Evolutionary conservation across 129 eudicot species (phyloP).

Genomic region (Centella asiatica): DNA sequence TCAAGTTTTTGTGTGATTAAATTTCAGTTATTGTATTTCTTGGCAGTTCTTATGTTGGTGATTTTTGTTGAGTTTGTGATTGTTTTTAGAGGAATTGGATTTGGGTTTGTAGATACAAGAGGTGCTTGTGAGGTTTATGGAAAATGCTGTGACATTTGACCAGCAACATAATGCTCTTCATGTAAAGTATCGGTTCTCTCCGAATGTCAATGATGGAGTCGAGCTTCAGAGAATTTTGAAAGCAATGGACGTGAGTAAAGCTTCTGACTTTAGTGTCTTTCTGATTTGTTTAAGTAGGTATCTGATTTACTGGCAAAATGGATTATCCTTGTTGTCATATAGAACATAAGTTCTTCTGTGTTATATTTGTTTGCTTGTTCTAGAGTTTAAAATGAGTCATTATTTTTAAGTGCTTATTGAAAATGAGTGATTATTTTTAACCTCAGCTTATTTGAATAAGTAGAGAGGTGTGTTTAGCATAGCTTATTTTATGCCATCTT

Average conservation of each 20-base stretch:
- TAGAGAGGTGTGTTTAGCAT: too few species aligned
- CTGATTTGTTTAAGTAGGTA: neutral
- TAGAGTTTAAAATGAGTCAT: too few species aligned
- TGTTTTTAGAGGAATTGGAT: slow-evolving; percentile 37
- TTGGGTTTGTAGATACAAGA: slow-evolving; percentile 80
- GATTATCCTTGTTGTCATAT: too few species aligned
- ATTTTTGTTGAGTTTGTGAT: slow-evolving; percentile 23
- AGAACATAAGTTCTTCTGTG: too few species aligned
- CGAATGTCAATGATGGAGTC: slow-evolving; percentile 34
- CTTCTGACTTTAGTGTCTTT: slow-evolving; percentile 13
- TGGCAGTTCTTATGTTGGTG: slow-evolving; percentile 11
- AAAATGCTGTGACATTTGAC: slow-evolving; percentile 70
- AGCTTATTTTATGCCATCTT: too few species aligned
- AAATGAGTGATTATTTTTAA: too few species aligned
- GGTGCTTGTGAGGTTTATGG: slow-evolving; percentile 57
- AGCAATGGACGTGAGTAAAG: slow-evolving; percentile 86
- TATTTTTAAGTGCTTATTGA: too few species aligned
- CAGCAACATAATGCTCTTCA: slow-evolving; percentile 29
- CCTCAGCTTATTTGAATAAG: too few species aligned
- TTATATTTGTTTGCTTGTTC: too few species aligned
- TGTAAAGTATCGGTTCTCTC: slow-evolving; percentile 30
- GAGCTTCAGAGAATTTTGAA: slow-evolving; percentile 65
- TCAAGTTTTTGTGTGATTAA: neutral
- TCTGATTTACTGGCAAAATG: too few species aligned
- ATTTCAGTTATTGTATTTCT: neutral